These are phyloP conservation scores for Lagerstroemia speciosa DNA, from an alignment of 345 rosid genomes.

Conservation along the genomic window DNA sequence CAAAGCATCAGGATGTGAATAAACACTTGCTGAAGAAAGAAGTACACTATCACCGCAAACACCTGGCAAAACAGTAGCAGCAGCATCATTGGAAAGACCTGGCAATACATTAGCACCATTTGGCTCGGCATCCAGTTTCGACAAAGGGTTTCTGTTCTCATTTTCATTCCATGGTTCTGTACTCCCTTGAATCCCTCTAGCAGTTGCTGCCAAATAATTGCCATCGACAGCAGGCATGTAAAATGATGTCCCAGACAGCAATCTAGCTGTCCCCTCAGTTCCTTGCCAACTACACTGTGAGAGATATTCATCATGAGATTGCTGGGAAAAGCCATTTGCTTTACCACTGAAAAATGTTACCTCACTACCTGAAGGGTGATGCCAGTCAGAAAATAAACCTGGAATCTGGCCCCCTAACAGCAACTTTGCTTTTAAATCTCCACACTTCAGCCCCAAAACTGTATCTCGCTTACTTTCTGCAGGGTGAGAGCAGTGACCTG, in stretches of 20 bases:
- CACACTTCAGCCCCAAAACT: constrained; percentile 15
- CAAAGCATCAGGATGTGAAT: constrained; percentile 13
- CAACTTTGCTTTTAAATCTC: constrained; percentile 10
- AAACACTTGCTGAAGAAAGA: constrained; percentile 18
- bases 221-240: constrained; percentile 15
- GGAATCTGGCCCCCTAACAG: constrained; percentile 14
- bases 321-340: constrained; percentile 29
- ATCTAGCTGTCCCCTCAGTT: constrained; percentile 16
- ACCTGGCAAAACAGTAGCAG: constrained; percentile 16
- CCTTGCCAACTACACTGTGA: constrained; percentile 19
- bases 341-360: constrained; percentile 30
- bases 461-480: constrained; percentile 24
- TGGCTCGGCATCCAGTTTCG: constrained; percentile 18
- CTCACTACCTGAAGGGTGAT: constrained; percentile 30
- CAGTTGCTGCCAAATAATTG: constrained; percentile 13
- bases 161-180: constrained; percentile 12
- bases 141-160: constrained; percentile 10
- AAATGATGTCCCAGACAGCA: constrained; percentile 18
- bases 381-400: constrained; percentile 18
- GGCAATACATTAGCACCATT: too few species aligned
- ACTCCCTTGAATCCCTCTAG: constrained; percentile 9
- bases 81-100: constrained; percentile 5
- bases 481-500: constrained; percentile 13
- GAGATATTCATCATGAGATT: constrained; percentile 20
- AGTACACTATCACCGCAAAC: constrained; percentile 15